Evolutionary conservation across 164 flowering plant species (phyloP), one percentile per base, ranked within the genome.

Genomic region (Sedum album): DNA sequence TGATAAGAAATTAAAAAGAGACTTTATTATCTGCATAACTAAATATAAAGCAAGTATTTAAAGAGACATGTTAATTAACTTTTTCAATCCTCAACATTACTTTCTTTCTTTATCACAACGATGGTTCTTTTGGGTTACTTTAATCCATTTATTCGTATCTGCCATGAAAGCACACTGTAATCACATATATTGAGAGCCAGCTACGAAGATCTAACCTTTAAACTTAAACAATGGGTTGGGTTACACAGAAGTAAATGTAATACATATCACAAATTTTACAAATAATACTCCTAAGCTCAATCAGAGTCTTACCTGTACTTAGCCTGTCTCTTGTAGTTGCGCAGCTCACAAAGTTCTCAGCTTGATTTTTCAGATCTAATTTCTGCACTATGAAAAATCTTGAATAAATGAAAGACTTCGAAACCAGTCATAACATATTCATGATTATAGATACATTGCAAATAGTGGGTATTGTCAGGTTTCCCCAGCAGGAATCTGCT

Each of bases 61-160:
- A 57, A 57, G 33, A 57, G 28, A 57, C 62, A 57, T 57, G 62
- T 28, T 57, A 57, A 57, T 57, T 28, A 57, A 57, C 62, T 57
- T 57, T 57, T 57, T 57, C 62, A 30, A 57, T 26, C 33, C 31
- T 57, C 57, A 51, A 25, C 57, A 51, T 6, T n/a, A 51, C 7
- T 3, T 15, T 44, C 62, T 57, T 28, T 26, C 62, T 28, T 10
- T 57, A 57, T 57, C 62, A 26, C 62, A 33, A 57, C 28, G 20
- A 57, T 57, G 33, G 30, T 55, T 25, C 31, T 55, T 55, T 55
- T 55, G 30, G 15, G 4, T 9, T 25, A 25, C 60, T 55, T 55
- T 55, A 55, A 55, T 25, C 60, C 31, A 23, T 5, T 55, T 55
- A 6, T 30, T 57, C n/a, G 14, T 21, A 53, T 53, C 28, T 53